Evolutionary conservation across 129 eudicot genomes (phyloP).

Genomic region (carrot (Daucus carota)): DH1_v3.0 NC_030386.2:8044501-8045000

Average conservation of each 20-base stretch:
- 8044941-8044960: conserved; percentile 13
- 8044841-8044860: neutral
- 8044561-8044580: conserved; percentile 16
- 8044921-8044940: conserved; percentile 45
- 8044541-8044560: conserved; percentile 24
- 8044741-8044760: neutral
- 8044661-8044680: neutral
- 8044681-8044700: conserved; percentile 13
- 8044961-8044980: neutral
- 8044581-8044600: neutral
- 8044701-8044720: conserved; percentile 15
- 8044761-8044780: neutral
- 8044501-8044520: neutral
- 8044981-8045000: neutral
- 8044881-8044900: conserved; percentile 22
- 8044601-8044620: conserved; percentile 15
- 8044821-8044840: conserved; percentile 3
- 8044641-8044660: conserved; percentile 1
- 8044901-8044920: neutral
- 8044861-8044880: conserved; percentile 28
- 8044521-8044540: neutral
- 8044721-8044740: conserved; percentile 32
- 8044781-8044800: conserved; percentile 17
- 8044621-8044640: conserved; percentile 31
- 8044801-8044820: conserved; percentile 15